Conservation (phyloP, 2,329 filamentous ascomycete genomes). For the Mycogone perniciosa region DNA sequence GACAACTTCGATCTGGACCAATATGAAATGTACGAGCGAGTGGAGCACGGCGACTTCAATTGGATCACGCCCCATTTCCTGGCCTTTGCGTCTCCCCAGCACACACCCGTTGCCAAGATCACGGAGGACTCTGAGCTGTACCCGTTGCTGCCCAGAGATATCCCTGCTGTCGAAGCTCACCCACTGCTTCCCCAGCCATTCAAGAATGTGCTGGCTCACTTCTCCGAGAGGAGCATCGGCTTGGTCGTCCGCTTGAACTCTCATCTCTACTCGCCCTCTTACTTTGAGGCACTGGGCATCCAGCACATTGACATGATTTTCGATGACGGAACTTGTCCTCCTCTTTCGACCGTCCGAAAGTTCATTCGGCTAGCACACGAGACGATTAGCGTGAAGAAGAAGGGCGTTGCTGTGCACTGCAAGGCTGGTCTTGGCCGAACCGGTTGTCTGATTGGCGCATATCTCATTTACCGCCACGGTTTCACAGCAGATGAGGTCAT, state of each 20-base stretch:
- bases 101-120: constrained; percentile 67
- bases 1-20: constrained; percentile 95
- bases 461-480: constrained; percentile 93
- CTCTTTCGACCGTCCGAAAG: constrained; percentile 79
- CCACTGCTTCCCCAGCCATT: constrained; percentile 75
- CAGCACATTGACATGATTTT: constrained; percentile 99
- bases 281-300: constrained; percentile 92
- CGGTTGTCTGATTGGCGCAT: constrained; percentile 93
- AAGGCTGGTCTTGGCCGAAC: constrained; percentile 95
- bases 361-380: constrained; percentile 94
- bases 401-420: constrained; percentile 95
- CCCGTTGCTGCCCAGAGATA: constrained; percentile 64
- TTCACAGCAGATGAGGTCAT: constrained; percentile 98
- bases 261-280: constrained; percentile 91
- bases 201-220: constrained; percentile 92
- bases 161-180: constrained; percentile 64
- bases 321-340: constrained; percentile 93
- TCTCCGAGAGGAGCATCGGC: constrained; percentile 79
- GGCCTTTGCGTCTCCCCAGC: constrained; percentile 92
- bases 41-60: constrained; percentile 99
- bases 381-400: constrained; percentile 84
- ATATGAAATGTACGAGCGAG: constrained; percentile 92
- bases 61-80: constrained; percentile 95
- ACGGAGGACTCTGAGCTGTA: constrained; percentile 67
- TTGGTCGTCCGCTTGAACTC: constrained; percentile 94